Evolutionary conservation across 140 eudicot genomes (phyloP).

Genomic region (Flaveria floridana): DNA sequence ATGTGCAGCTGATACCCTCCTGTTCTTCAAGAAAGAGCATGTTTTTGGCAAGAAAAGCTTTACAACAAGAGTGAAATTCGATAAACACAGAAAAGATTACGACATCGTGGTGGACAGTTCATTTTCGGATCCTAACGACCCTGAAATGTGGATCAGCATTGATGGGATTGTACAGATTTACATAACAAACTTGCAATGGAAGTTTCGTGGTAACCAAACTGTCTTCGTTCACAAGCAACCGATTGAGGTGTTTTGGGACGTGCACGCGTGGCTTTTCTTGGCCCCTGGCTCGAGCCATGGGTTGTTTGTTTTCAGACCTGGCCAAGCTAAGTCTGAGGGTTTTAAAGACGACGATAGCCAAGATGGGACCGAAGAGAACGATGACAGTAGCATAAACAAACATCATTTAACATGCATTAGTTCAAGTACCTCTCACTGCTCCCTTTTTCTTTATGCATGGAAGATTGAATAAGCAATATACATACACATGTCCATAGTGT

Average conservation of each 20-base stretch:
- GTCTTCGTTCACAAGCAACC: conserved; percentile 65
- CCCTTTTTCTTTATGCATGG: conserved; percentile 85
- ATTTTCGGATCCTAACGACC: conserved; percentile 58
- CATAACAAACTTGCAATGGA: conserved; percentile 76
- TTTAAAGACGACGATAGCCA: conserved; percentile 39
- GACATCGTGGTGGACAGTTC: conserved; percentile 77
- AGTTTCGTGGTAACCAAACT: conserved; percentile 79
- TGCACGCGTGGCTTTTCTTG: conserved; percentile 76
- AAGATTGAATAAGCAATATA: conserved; percentile 56
- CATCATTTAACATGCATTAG: conserved; percentile 51
- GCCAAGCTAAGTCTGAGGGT: conserved; percentile 28
- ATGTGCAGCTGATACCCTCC: conserved; percentile 49
- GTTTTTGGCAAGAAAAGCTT: conserved; percentile 76
- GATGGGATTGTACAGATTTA: conserved; percentile 74
- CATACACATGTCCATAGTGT: conserved; percentile 6
- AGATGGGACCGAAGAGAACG: conserved; percentile 34
- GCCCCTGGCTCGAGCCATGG: conserved; percentile 63
- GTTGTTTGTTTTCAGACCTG: conserved; percentile 73
- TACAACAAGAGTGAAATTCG: conserved; percentile 61
- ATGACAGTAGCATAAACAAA: conserved; percentile 41
- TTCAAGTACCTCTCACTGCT: conserved; percentile 47
- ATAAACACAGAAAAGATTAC: conserved; percentile 48
- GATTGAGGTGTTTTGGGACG: conserved; percentile 81
- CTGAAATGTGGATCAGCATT: conserved; percentile 88
- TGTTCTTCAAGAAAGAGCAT: conserved; percentile 65